Evolutionary conservation across 371 early-diverging fungal genomes (phyloP).

Genomic region (Mucor circinelloides): DNA sequence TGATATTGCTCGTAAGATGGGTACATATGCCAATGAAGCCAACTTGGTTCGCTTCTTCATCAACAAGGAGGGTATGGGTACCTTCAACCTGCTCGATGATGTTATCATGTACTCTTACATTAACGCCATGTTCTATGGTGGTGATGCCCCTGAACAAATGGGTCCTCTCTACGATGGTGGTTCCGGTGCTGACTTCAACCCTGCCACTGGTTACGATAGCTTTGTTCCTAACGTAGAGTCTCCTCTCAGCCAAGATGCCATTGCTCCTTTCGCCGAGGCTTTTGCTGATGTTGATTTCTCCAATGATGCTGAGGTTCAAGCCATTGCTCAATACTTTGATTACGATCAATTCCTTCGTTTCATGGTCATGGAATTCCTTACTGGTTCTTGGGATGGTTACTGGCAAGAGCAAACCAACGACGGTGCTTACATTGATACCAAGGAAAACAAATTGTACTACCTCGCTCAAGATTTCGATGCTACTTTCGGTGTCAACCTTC

Average conservation of each 20-base stretch:
- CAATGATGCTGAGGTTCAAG: slow-evolving; percentile 40
- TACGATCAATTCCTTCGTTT: slow-evolving; percentile 54
- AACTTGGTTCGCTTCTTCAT: slow-evolving; percentile 56
- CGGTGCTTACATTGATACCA: slow-evolving; percentile 57
- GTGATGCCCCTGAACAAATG: slow-evolving; percentile 39
- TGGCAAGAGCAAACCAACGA: slow-evolving; percentile 60
- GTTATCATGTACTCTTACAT: slow-evolving; percentile 52
- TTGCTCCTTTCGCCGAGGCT: slow-evolving; percentile 37
- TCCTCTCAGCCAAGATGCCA: slow-evolving; percentile 34
- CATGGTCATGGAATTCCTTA: slow-evolving; percentile 61
- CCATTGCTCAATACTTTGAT: slow-evolving; percentile 42
- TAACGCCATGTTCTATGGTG: slow-evolving; percentile 51
- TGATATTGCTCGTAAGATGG: slow-evolving; percentile 51
- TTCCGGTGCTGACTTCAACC: slow-evolving; percentile 51
- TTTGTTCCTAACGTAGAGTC: slow-evolving; percentile 40
- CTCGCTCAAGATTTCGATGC: slow-evolving; percentile 61
- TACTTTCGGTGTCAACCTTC: slow-evolving; percentile 60
- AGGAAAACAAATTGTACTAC: slow-evolving; percentile 41
- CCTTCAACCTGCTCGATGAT: slow-evolving; percentile 60
- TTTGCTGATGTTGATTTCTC: slow-evolving; percentile 36
- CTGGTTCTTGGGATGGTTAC: slow-evolving; percentile 63
- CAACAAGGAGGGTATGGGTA: slow-evolving; percentile 55
- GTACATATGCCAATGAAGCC: slow-evolving; percentile 53
- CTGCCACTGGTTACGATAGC: slow-evolving; percentile 28
- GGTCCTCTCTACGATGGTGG: slow-evolving; percentile 61